These are phyloP conservation scores for Entoloma clypeatum DNA, from an alignment of 1,284 basidiomycete genomes.

Conservation along the genomic window DNA sequence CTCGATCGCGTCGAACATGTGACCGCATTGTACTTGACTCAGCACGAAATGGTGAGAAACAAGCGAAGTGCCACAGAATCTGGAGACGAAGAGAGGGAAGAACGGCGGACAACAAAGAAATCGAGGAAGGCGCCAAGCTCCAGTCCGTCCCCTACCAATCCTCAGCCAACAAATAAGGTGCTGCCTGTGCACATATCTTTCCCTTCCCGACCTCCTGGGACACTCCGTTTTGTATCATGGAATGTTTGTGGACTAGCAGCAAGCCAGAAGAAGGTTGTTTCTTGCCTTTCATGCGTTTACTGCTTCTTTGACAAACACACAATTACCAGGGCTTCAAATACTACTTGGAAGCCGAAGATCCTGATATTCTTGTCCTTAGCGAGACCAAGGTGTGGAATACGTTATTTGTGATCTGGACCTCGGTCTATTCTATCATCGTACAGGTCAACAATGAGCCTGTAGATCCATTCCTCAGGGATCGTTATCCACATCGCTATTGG, in stretches of 20 bases:
- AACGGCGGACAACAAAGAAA: constrained; percentile 23
- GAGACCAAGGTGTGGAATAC: constrained; percentile 66
- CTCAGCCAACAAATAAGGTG: constrained; percentile 70
- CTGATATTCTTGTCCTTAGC: constrained; percentile 75
- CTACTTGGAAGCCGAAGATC: constrained; percentile 80
- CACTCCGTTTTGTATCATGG: constrained; percentile 66
- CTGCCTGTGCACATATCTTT: constrained; percentile 63
- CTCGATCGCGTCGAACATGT: no score
- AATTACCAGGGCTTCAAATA: constrained; percentile 66
- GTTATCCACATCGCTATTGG: constrained; percentile 74
- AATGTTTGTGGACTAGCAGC: constrained; percentile 72
- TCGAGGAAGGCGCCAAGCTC: constrained; percentile 18
- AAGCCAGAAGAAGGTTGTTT: constrained; percentile 63
- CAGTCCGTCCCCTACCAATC: constrained; percentile 27
- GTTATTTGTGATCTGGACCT: neutral
- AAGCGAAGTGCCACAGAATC: constrained; percentile 30
- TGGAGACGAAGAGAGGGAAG: constrained; percentile 21
- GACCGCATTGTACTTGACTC: no score
- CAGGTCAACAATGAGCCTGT: constrained; percentile 67
- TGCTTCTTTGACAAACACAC: constrained; percentile 4
- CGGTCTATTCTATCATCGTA: neutral
- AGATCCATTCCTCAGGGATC: constrained; percentile 50
- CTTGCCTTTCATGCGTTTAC: constrained; percentile 1
- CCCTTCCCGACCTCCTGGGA: constrained; percentile 43
- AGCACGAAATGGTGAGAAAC: no score